Percentiles rank a stretch among this genome's conserved stretches.
phyloP scores from a whole-genome alignment of 768 basidiomycete genomes.

The Boletales sp. region DNA sequence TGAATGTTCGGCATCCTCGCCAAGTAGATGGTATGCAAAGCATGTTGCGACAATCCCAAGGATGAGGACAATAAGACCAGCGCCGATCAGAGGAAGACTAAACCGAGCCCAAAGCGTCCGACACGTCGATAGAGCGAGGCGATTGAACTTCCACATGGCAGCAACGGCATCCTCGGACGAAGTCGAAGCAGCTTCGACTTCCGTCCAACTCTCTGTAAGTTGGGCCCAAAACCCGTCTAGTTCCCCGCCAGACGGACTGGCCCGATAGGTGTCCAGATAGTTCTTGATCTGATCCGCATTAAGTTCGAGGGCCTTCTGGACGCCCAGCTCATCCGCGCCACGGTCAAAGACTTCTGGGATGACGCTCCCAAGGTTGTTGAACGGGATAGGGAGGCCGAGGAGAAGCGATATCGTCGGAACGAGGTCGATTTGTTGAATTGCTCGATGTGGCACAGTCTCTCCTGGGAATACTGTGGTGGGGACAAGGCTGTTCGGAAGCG shows the following conservation, averaged over 20 bases:
- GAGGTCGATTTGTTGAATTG: constrained; percentile 90
- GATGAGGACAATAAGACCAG: constrained; percentile 64
- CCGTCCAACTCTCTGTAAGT: constrained; percentile 47
- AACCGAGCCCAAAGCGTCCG: constrained; percentile 95
- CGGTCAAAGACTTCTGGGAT: constrained; percentile 90
- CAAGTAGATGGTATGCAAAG: constrained; percentile 51
- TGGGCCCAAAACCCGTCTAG: constrained; percentile 61
- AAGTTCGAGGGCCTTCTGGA: constrained; percentile 59
- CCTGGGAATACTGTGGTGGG: constrained; percentile 58
- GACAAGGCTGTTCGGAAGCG: constrained; percentile 50
- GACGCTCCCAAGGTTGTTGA: constrained; percentile 88
- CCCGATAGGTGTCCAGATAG: constrained; percentile 77
- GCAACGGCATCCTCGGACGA: constrained; percentile 20
- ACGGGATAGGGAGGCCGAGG: constrained; percentile 91
- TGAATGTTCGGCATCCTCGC: constrained; percentile 35
- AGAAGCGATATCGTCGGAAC: constrained; percentile 85
- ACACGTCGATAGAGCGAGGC: constrained; percentile 51
- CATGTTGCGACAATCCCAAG: constrained; percentile 53
- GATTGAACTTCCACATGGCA: constrained; percentile 23
- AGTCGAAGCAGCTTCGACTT: constrained; percentile 26
- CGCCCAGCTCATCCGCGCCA: constrained; percentile 26
- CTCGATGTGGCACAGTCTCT: constrained; percentile 50
- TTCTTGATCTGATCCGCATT: constrained; percentile 73
- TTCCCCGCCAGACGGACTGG: constrained; percentile 66
- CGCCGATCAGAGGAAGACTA: constrained; percentile 69